A percentile compares a stretch with the other conserved stretches of the same genome.
Evolutionary conservation across 805 yeast genomes (phyloP).

Genomic region (Saccharomycopsis fermentans): DNA sequence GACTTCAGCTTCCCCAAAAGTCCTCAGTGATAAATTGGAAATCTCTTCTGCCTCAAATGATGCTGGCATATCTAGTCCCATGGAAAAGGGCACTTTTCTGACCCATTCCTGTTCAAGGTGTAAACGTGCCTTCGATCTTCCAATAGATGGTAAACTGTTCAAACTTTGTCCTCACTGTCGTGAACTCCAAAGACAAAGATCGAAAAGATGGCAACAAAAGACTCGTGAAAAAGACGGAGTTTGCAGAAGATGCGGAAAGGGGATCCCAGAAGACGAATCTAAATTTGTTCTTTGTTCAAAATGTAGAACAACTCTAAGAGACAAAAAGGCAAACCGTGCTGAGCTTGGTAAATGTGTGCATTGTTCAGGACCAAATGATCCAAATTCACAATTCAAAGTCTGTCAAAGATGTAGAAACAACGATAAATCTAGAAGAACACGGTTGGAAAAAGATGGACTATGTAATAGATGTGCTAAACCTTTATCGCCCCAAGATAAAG

Average conservation of each 20-base stretch:
- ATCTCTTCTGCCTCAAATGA: not conserved
- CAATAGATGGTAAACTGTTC: constrained; percentile 33
- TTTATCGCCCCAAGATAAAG: constrained; percentile 35
- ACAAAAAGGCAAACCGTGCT: constrained; percentile 47
- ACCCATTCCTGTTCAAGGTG: constrained; percentile 41
- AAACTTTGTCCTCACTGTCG: constrained; percentile 58
- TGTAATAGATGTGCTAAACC: constrained; percentile 54
- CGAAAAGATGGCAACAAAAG: constrained; percentile 54
- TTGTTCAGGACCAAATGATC: constrained; percentile 48
- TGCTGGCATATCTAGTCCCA: too few species aligned
- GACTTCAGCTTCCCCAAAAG: not conserved
- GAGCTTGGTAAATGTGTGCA: constrained; percentile 60
- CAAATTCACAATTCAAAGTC: constrained; percentile 44
- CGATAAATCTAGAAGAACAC: constrained; percentile 47
- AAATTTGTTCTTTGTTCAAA: constrained; percentile 50
- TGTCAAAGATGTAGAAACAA: constrained; percentile 54
- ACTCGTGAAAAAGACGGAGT: constrained; percentile 52
- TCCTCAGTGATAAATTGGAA: not conserved
- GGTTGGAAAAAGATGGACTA: constrained; percentile 45
- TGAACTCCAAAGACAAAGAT: constrained; percentile 50
- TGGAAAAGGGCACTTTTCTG: not conserved
- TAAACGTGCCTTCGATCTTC: constrained; percentile 46
- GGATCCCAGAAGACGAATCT: constrained; percentile 39
- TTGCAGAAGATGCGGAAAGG: constrained; percentile 54
- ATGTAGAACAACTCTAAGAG: constrained; percentile 46